A percentile compares a stretch with the other conserved stretches of the same genome.
Evolutionary conservation across 495 filamentous ascomycete species (phyloP).

Genomic region (Trypethelium eluteriae): DNA sequence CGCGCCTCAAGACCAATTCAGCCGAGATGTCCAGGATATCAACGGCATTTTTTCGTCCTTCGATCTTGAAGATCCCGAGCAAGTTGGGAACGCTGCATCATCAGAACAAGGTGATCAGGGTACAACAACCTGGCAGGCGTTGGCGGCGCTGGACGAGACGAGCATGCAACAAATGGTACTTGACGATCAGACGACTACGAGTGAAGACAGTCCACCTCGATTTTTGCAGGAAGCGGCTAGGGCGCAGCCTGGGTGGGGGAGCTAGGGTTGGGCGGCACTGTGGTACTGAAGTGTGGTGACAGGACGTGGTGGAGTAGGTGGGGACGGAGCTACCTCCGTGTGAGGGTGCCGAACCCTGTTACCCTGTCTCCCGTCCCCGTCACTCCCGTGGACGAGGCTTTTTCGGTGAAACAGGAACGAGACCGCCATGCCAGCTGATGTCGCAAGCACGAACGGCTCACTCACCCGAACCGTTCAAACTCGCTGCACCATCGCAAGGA

Average conservation of each 20-base stretch:
- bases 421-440: not conserved
- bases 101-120: not conserved
- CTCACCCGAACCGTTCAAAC: not conserved
- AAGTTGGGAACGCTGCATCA: not conserved
- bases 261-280: not conserved
- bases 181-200: not conserved
- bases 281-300: too few species aligned
- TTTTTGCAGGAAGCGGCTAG: not conserved
- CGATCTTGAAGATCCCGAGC: slow-evolving; percentile 8
- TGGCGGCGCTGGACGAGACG: not conserved
- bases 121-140: not conserved
- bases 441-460: not conserved
- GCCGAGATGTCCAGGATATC: slow-evolving; percentile 65
- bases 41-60: slow-evolving; percentile 54
- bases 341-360: too few species aligned
- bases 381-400: not conserved
- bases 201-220: not conserved
- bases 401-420: slow-evolving; percentile 4
- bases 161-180: slow-evolving; percentile 1
- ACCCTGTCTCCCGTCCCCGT: too few species aligned
- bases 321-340: too few species aligned
- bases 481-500: not conserved
- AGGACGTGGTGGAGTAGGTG: too few species aligned
- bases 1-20: slow-evolving; percentile 52
- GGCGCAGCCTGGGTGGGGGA: not conserved